Base-by-base conservation (phyloP, 2,329 filamentous ascomycete genomes). In the Arthrinium phaeospermum region DNA sequence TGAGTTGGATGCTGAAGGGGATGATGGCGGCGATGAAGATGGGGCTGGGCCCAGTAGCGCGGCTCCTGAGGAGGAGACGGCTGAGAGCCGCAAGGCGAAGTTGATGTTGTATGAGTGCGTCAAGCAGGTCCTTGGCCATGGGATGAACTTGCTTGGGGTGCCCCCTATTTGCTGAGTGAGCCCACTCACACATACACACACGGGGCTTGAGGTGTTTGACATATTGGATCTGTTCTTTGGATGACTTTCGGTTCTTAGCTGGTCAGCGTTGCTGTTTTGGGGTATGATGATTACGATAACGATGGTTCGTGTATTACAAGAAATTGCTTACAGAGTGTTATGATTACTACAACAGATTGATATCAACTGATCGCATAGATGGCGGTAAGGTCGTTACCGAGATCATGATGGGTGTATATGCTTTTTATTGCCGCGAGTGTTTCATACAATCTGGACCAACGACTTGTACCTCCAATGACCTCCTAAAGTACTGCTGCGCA, bases 121-220 rank as follows among this genome's bases (percentile, higher is more conserved):
- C 30, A 85, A 89, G 79, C 88, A 90, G 80, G 90, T 91, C 68
- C 81, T 92, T 78, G 83, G 86, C 79, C 92, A 91, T 81, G 91
- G 89, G 53, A 91, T 92, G 89, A 84, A 86, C 77, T 80, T 92
- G 72, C 80, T 92, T 73, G 90, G 90, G 51, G 82, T 92, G 76
- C 88, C 69, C 24, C 34, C 47, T n/a, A 37, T 71, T 19, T 46
- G 57, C 22, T 19, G 69, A n/a, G 10, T 41, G 13, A 41, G 10
- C 34, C n/a, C 19, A 19, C 19, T 37, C 30, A 8, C 57, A 41
- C 6, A 10, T 10, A 41, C 37, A 41, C 37, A 37, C 37, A 41
- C 37, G 37, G 34, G 10, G 22, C 34, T 64, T 64, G 57, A 34
- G 10, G 34, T 64, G 19, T 41, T n/a, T 41, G 22, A 14, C 4